Evolutionary conservation across 805 yeast species (phyloP).

Genomic region (Nakazawaea laoshanensis): DNA sequence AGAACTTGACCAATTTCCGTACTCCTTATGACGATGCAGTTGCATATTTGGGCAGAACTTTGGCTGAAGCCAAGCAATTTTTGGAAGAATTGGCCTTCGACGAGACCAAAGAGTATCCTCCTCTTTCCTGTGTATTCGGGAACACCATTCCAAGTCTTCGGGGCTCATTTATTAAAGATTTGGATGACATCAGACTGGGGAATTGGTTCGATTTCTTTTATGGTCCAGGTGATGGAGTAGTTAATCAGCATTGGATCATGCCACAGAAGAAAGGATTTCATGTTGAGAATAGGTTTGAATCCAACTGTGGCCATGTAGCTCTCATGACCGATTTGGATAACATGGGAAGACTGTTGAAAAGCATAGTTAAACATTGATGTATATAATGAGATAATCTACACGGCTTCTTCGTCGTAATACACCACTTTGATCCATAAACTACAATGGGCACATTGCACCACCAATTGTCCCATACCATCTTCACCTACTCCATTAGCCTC

Average conservation of each 20-base stretch:
- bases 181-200: conserved; percentile 59
- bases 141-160: conserved; percentile 78
- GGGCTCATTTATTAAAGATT: conserved; percentile 60
- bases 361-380: neutral
- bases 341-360: conserved; percentile 60
- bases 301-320: conserved; percentile 70
- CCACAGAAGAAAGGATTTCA: conserved; percentile 73
- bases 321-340: conserved; percentile 66
- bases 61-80: conserved; percentile 51
- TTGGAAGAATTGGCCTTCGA: conserved; percentile 47
- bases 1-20: conserved; percentile 13
- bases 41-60: conserved; percentile 53
- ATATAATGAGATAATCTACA: neutral
- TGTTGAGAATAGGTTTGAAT: conserved; percentile 57
- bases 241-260: conserved; percentile 72
- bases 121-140: conserved; percentile 76
- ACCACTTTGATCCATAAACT: conserved; percentile 78
- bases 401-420: conserved; percentile 41
- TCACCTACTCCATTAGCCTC: conserved; percentile 42
- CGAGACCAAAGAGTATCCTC: conserved; percentile 59
- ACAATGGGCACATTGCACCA: conserved; percentile 77
- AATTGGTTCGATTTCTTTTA: conserved; percentile 69
- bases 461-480: conserved; percentile 48
- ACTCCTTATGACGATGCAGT: conserved; percentile 50
- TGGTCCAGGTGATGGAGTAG: conserved; percentile 93